Evolutionary conservation across 208 protist genomes (phyloP).

Genomic region (Trypanosoma cruzi): DNA sequence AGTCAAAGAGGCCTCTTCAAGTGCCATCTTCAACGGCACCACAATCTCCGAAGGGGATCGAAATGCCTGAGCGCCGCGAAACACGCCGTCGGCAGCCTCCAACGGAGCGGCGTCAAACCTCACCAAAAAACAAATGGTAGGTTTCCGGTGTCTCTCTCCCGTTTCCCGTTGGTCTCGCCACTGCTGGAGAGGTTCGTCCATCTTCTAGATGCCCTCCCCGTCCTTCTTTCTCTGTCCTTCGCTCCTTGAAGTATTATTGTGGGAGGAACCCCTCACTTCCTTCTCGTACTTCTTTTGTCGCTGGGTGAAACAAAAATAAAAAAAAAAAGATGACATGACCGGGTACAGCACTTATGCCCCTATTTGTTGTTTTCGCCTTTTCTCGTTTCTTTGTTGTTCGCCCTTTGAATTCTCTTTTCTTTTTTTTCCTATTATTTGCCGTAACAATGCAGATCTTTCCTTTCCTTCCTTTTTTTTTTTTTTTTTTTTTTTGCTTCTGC

Average conservation of each 20-base stretch:
- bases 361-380: too few relatives aligned
- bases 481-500: slow-evolving; percentile 7
- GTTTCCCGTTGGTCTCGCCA: background rate
- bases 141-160: background rate
- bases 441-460: too few relatives aligned
- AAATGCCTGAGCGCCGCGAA: slow-evolving; percentile 17
- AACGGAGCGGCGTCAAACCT: slow-evolving; percentile 18
- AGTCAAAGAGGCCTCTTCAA: slow-evolving; percentile 11
- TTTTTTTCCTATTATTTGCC: background rate
- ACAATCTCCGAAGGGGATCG: slow-evolving; percentile 13
- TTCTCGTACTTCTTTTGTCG: too few relatives aligned
- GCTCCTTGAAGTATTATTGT: too few relatives aligned
- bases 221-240: too few relatives aligned
- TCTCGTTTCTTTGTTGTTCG: too few relatives aligned
- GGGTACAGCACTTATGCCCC: too few relatives aligned
- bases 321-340: too few relatives aligned
- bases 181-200: background rate
- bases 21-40: slow-evolving; percentile 14
- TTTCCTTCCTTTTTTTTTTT: background rate
- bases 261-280: too few relatives aligned
- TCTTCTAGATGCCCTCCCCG: too few relatives aligned
- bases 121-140: slow-evolving; percentile 22
- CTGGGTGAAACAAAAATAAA: too few relatives aligned
- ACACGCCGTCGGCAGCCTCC: background rate
- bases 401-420: slow-evolving; percentile 6